Conservation (phyloP, 768 basidiomycete species). For the Naganishia vaughanmartiniae region DNA sequence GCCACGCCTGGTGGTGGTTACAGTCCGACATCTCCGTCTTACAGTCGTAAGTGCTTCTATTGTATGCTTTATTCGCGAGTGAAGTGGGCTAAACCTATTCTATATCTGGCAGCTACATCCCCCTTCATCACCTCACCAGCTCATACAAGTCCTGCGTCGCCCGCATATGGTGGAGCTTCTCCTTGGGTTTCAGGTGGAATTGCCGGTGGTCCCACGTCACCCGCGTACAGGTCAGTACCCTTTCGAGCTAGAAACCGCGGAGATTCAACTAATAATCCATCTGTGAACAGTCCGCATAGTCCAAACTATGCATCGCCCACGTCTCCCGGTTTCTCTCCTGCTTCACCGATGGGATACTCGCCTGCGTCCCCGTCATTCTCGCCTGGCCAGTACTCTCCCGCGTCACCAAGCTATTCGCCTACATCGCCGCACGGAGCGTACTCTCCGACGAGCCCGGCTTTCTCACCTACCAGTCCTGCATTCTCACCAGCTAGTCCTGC, state of each 20-base stretch:
- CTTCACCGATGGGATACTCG: slow-evolving; percentile 46
- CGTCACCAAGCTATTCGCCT: slow-evolving; percentile 46
- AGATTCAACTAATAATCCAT: not conserved
- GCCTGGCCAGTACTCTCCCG: slow-evolving; percentile 45
- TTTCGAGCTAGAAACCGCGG: too few species aligned
- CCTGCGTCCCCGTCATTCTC: slow-evolving; percentile 51
- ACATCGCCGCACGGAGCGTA: slow-evolving; percentile 36
- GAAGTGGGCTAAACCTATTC: slow-evolving; percentile 30
- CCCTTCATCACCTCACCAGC: slow-evolving; percentile 35
- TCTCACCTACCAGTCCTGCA: slow-evolving; percentile 56
- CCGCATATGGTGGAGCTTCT: slow-evolving; percentile 25
- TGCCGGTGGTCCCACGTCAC: slow-evolving; percentile 26
- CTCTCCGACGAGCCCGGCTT: slow-evolving; percentile 50
- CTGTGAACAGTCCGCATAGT: slow-evolving; percentile 18
- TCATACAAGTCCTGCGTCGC: slow-evolving; percentile 24
- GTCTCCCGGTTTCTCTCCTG: slow-evolving; percentile 20
- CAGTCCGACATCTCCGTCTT: slow-evolving; percentile 78
- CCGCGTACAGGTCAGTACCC: slow-evolving; percentile 23
- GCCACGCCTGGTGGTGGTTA: slow-evolving; percentile 68
- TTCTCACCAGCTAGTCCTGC: slow-evolving; percentile 69
- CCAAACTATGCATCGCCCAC: slow-evolving; percentile 61
- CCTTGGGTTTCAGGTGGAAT: slow-evolving; percentile 29
- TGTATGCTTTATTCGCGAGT: slow-evolving; percentile 42
- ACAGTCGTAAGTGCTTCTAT: slow-evolving; percentile 57
- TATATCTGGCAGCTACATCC: slow-evolving; percentile 38